Evolutionary conservation across 257 asterid species (phyloP), one percentile per base, ranked within the genome.

Genomic region (Linaria vulgaris): DNA sequence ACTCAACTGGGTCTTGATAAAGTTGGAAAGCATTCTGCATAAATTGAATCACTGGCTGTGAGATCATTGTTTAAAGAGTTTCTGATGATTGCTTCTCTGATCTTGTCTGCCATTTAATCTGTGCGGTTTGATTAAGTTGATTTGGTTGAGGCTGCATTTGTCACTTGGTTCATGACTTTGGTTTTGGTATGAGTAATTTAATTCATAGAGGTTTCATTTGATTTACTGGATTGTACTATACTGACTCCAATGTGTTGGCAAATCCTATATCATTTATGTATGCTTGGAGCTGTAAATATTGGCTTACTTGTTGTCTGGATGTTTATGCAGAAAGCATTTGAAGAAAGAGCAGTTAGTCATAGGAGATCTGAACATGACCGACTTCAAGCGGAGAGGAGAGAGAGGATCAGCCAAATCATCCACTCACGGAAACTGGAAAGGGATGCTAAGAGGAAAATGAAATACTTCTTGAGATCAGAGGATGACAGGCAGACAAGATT

Each of bases 401-500:
- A 70, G 56, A 74, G 76, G 23, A 71, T 82, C 58, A 75, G 61
- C 53, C 84, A 82, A 74, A 75, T 81, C 51, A 74, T 84, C 60
- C 82, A 66, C 63, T 22, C 83, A n/a, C 78, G 94, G 48, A 84
- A 75, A 66, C 80, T 75, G 61, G 95, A 88, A 72, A 84, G 91
- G 77, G 90, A 82, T 41, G 72, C 80, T 9, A 78, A 61, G 88
- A 84, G 96, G 76, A 88, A 82, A 75, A 68, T 79, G 79, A 61
- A 85, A 25, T 86, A 67, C 70, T 86, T 75, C 69, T 75, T 88
- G 78, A 82, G 72, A 70, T 21, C 75, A 15, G 95, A 91, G 72
- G 97, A 88, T 77, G 95, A 88, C 72, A 82, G 80, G 63, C 83
- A 75, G 54, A 79, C 68, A 74, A 84, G 68, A 85, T 24, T 77